Conservation (phyloP, 371 early-diverging fungal genomes). For the Syncephalastrum sp. region DNA sequence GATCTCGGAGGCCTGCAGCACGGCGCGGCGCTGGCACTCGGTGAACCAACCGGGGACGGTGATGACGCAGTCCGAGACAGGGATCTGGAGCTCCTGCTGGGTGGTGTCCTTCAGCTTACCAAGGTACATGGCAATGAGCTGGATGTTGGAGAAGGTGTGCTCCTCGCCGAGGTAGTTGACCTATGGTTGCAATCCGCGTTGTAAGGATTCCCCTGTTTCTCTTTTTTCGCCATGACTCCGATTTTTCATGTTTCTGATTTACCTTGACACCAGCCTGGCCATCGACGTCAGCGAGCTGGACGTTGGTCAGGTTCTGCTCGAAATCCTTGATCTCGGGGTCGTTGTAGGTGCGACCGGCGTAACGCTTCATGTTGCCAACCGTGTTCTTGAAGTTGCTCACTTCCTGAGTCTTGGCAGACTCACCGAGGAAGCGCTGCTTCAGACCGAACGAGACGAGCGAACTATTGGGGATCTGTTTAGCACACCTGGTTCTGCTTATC, state of each 20-base stretch:
- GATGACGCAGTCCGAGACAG: slow-evolving; percentile 92
- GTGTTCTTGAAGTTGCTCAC: slow-evolving; percentile 96
- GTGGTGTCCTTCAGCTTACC: slow-evolving; percentile 91
- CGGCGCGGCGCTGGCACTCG: slow-evolving; percentile 88
- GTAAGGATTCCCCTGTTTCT: background rate
- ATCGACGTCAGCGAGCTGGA: slow-evolving; percentile 76
- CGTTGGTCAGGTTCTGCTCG: slow-evolving; percentile 82
- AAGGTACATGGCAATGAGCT: slow-evolving; percentile 93
- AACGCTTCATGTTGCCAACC: slow-evolving; percentile 91
- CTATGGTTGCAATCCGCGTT: slow-evolving; percentile 21
- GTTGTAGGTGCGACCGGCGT: slow-evolving; percentile 88
- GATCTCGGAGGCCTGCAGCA: slow-evolving; percentile 87
- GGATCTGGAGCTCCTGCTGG: slow-evolving; percentile 75
- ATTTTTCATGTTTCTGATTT: slow-evolving; percentile 13
- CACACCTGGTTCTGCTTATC: background rate
- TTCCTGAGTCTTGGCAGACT: slow-evolving; percentile 94
- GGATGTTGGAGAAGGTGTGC: slow-evolving; percentile 80
- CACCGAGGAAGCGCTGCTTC: slow-evolving; percentile 95
- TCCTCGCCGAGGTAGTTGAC: slow-evolving; percentile 80
- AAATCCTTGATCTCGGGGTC: slow-evolving; percentile 87
- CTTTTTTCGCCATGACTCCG: slow-evolving; percentile 1
- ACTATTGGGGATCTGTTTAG: slow-evolving; percentile 28
- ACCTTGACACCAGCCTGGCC: slow-evolving; percentile 89
- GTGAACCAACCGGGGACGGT: slow-evolving; percentile 96
- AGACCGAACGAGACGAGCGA: slow-evolving; percentile 92